These are phyloP conservation scores for Trichophyton simii DNA, from an alignment of 2,329 filamentous ascomycete genomes.

Conservation along the genomic window DNA sequence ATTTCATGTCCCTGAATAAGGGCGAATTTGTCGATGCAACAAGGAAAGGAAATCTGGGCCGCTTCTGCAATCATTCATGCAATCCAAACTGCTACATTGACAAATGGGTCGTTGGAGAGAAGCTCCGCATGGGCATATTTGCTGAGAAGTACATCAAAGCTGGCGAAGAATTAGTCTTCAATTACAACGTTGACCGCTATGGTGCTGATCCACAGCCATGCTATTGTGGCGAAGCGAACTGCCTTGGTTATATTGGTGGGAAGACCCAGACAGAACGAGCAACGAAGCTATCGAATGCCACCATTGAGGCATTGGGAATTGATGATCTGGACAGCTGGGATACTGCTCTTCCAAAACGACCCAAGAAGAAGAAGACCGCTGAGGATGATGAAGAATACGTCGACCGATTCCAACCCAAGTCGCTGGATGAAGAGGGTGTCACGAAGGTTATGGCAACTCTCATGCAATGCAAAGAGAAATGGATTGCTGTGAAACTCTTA, in stretches of 20 bases:
- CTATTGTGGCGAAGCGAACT: conserved; percentile 90
- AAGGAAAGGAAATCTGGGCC: conserved; percentile 86
- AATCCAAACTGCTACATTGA: conserved; percentile 98
- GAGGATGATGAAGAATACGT: conserved; percentile 95
- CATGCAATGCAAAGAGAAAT: conserved; percentile 98
- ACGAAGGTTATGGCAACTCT: conserved; percentile 92
- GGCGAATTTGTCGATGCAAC: conserved; percentile 96
- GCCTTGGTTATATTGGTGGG: conserved; percentile 90
- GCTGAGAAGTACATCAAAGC: conserved; percentile 70
- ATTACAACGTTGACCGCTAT: conserved; percentile 98
- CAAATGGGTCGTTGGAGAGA: conserved; percentile 97
- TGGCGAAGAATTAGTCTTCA: conserved; percentile 94
- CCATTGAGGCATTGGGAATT: conserved; percentile 90
- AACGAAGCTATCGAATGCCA: conserved; percentile 77
- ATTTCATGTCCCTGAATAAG: conserved; percentile 98
- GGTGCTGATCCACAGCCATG: conserved; percentile 93
- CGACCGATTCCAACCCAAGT: conserved; percentile 69
- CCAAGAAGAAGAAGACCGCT: conserved; percentile 78
- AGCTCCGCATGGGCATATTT: conserved; percentile 98
- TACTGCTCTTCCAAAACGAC: conserved; percentile 74
- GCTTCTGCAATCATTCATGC: conserved; percentile 98
- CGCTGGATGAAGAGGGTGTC: conserved; percentile 68
- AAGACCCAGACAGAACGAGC: conserved; percentile 94
- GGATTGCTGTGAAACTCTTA: conserved; percentile 93
- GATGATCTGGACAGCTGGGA: conserved; percentile 90